These are phyloP conservation scores for Pyropia yezoensis DNA, from an alignment of 23 red algal genomes.

Conservation along the genomic window DNA sequence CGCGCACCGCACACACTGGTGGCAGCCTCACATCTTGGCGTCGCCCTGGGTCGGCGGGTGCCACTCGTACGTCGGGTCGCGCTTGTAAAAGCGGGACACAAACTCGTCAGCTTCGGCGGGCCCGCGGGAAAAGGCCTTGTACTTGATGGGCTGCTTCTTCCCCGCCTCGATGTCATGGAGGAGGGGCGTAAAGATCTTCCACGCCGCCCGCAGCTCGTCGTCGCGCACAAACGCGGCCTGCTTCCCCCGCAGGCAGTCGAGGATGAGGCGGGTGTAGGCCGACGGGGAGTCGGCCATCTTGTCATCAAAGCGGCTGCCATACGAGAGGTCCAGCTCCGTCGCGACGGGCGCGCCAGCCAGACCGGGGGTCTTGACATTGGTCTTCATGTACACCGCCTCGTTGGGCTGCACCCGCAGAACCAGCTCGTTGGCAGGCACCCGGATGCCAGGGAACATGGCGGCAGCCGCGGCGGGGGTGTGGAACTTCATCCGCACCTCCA, in stretches of 20 bases:
- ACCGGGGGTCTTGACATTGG: constrained; percentile 72
- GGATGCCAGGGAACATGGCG: constrained; percentile 31
- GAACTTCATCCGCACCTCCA: constrained; percentile 80
- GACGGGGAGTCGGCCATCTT: constrained; percentile 56
- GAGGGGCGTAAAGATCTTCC: constrained; percentile 88
- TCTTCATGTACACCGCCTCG: constrained; percentile 84
- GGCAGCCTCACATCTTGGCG: no score
- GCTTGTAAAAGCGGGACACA: constrained; percentile 32
- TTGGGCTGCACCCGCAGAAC: constrained; percentile 84
- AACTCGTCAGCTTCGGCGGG: constrained; percentile 73
- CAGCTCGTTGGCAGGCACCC: constrained; percentile 44
- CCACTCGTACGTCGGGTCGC: constrained; percentile 12
- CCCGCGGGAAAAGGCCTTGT: constrained; percentile 66
- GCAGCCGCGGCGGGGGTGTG: constrained; percentile 28
- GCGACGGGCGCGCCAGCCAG: constrained; percentile 48
- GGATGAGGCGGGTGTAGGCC: constrained; percentile 79
- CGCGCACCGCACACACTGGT: no score
- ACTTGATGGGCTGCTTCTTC: constrained; percentile 49
- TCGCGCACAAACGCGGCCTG: constrained; percentile 70
- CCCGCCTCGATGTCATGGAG: constrained; percentile 55
- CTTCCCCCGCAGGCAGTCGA: constrained; percentile 71
- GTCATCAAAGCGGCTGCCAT: constrained; percentile 58
- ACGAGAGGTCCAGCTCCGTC: constrained; percentile 70
- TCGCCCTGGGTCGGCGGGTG: background rate
- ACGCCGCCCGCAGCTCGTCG: constrained; percentile 78